Conservation (phyloP, 1,139 yeast species). For the Yamadazyma oceani region DNA sequence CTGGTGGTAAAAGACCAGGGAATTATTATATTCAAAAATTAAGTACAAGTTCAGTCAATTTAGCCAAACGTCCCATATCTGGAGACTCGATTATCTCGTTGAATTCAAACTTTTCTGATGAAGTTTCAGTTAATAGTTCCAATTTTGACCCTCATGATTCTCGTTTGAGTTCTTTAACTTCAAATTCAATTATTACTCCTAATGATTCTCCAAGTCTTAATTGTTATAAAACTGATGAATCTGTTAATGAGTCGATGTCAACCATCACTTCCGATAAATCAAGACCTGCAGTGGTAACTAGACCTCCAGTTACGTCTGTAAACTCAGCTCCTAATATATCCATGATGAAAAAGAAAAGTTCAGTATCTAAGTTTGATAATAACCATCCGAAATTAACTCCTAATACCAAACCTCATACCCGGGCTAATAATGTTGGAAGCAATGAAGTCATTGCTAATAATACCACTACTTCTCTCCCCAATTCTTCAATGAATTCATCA, state of each 20-base stretch:
- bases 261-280: slow-evolving; percentile 13
- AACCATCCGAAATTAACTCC: not conserved
- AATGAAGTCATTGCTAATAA: slow-evolving; percentile 3
- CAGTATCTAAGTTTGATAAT: not conserved
- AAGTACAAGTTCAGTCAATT: slow-evolving; percentile 15
- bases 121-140: slow-evolving; percentile 35
- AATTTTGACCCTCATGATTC: slow-evolving; percentile 40
- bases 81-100: slow-evolving; percentile 39
- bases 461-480: slow-evolving; percentile 8
- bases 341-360: not conserved
- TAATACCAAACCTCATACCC: too few relatives aligned
- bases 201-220: slow-evolving; percentile 23
- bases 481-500: slow-evolving; percentile 4
- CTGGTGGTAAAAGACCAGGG: slow-evolving; percentile 37
- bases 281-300: not conserved
- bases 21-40: slow-evolving; percentile 42
- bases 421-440: not conserved
- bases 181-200: slow-evolving; percentile 28
- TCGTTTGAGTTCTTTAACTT: slow-evolving; percentile 40
- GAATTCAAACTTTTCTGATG: slow-evolving; percentile 39
- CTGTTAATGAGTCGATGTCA: slow-evolving; percentile 13
- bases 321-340: slow-evolving; percentile 1
- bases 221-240: slow-evolving; percentile 15
- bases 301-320: not conserved
- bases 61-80: slow-evolving; percentile 27